Conservation (phyloP, 495 filamentous ascomycete species). For the Hyphodiscus hymeniophilus region DNA sequence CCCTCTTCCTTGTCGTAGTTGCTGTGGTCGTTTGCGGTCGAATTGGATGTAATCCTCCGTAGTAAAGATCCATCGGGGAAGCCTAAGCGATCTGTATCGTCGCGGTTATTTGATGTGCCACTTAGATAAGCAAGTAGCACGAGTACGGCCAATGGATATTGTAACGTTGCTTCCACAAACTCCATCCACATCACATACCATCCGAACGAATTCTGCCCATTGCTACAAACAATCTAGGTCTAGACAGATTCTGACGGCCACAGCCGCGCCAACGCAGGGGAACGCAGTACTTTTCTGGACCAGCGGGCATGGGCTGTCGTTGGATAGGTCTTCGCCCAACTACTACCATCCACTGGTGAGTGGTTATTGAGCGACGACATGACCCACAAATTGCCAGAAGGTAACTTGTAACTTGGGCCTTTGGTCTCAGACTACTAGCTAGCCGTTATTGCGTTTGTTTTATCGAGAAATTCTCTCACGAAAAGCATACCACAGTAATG, state of each 20-base stretch:
- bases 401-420: no score
- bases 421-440: no score
- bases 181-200: neutral
- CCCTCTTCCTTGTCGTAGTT: no score
- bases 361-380: no score
- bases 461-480: no score
- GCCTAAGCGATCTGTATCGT: neutral
- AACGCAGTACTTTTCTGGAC: neutral
- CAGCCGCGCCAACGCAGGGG: slow-evolving; percentile 4
- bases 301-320: no score
- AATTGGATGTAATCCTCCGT: neutral
- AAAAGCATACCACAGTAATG: no score
- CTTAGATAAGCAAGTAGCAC: slow-evolving; percentile 6
- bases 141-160: neutral
- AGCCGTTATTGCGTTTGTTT: no score
- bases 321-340: no score
- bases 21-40: neutral
- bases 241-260: neutral
- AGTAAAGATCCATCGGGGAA: no score
- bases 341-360: no score
- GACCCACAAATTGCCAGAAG: no score
- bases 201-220: neutral
- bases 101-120: neutral
- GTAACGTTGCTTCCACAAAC: slow-evolving; percentile 6
- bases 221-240: neutral